phyloP scores from a whole-genome alignment of 2,329 filamentous ascomycete species.

The Claviceps africana region DNA sequence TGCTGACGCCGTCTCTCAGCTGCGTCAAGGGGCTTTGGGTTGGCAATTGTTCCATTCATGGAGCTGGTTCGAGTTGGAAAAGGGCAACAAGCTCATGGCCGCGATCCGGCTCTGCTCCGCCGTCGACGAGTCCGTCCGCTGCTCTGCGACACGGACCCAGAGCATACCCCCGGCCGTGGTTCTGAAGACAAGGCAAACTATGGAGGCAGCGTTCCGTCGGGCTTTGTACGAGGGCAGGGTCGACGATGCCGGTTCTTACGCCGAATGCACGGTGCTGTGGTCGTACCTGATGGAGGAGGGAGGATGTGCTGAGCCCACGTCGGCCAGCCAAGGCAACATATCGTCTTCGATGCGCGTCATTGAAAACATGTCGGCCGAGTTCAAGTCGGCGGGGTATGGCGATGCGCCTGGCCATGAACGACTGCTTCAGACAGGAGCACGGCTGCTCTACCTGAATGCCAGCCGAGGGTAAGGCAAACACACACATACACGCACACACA shows the following conservation, averaged over 20 bases:
- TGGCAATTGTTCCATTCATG: slow-evolving; percentile 44
- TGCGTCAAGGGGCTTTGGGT: slow-evolving; percentile 9
- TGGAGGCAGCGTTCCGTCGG: slow-evolving; percentile 41
- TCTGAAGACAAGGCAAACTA: slow-evolving; percentile 38
- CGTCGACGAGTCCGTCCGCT: slow-evolving; percentile 17
- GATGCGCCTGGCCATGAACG: slow-evolving; percentile 38
- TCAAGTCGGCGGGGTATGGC: slow-evolving; percentile 23
- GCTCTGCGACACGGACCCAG: slow-evolving; percentile 5
- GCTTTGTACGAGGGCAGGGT: slow-evolving; percentile 36
- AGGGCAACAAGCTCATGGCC: slow-evolving; percentile 20
- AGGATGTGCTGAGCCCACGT: slow-evolving; percentile 28
- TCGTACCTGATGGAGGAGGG: slow-evolving; percentile 43
- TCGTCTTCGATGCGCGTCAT: slow-evolving; percentile 31
- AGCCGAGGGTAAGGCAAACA: slow-evolving; percentile 33
- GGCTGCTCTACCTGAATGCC: slow-evolving; percentile 53
- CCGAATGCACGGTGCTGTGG: slow-evolving; percentile 50
- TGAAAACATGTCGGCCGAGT: slow-evolving; percentile 26
- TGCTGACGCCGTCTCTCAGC: slow-evolving; percentile 8
- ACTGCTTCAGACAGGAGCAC: slow-evolving; percentile 53
- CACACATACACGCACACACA: background rate
- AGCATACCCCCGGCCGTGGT: slow-evolving; percentile 23
- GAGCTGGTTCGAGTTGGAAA: slow-evolving; percentile 51
- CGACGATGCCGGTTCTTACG: slow-evolving; percentile 37
- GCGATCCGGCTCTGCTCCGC: slow-evolving; percentile 26
- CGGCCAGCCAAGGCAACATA: slow-evolving; percentile 40